phyloP scores from a whole-genome alignment of 805 yeast species.

The Sugiyamaella chiloensis region DNA sequence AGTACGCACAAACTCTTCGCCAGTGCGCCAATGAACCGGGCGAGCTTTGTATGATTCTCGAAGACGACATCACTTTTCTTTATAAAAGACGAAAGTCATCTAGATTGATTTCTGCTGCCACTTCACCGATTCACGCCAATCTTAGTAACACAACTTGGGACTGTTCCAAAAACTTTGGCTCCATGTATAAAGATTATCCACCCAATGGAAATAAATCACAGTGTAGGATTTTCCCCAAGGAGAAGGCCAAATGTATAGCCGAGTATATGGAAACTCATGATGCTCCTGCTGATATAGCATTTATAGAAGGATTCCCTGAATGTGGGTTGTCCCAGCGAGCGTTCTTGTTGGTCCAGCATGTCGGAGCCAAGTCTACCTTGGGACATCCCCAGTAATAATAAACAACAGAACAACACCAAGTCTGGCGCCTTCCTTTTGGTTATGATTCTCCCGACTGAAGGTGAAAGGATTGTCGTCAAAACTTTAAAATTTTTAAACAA shows the following conservation, averaged over 20 bases:
- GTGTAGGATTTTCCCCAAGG: not conserved
- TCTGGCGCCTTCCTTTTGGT: too few relatives aligned
- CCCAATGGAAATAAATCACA: conserved; percentile 1
- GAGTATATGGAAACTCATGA: not conserved
- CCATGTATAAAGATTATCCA: not conserved
- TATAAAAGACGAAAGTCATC: not conserved
- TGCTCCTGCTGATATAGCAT: not conserved
- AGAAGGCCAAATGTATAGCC: not conserved
- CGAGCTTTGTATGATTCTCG: not conserved
- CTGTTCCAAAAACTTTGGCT: conserved; percentile 1
- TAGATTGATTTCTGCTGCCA: not conserved
- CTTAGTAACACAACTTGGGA: not conserved
- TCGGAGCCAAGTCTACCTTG: not conserved
- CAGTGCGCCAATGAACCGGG: not conserved
- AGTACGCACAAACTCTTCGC: conserved; percentile 1
- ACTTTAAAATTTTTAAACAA: too few relatives aligned
- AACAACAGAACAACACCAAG: too few relatives aligned
- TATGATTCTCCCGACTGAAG: too few relatives aligned
- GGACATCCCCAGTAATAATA: not conserved
- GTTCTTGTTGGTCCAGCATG: not conserved
- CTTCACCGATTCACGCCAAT: not conserved
- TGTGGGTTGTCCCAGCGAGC: not conserved
- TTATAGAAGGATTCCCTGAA: not conserved
- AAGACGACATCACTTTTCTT: not conserved
- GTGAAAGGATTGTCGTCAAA: too few relatives aligned